Base-by-base conservation (phyloP, 768 basidiomycete genomes). In the Tricholoma sp. region DNA sequence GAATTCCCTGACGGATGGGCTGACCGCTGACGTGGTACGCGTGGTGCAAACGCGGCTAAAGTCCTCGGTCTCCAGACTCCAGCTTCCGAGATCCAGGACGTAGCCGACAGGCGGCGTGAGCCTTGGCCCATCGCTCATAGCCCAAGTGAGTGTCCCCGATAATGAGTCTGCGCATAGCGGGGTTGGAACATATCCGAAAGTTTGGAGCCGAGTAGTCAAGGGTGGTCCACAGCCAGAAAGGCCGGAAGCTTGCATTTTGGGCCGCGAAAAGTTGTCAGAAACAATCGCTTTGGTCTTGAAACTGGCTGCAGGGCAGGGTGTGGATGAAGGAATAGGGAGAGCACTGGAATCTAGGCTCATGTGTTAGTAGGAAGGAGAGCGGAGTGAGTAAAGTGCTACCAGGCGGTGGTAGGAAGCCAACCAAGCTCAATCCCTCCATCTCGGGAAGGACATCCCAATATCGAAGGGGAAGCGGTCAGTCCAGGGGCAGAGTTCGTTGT, bases 61-160 rank as follows among this genome's bases (percentile, higher is more conserved):
- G 15, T 76, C 76, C 42, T 77, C 77, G 53, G 75, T 72, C 61
- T 79, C 81, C 69, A 80, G 77, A 60, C 73, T 76, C 70, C 81
- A 83, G 66, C 75, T 76, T 31, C 78, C 80, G 50, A 86, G 75
- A 63, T 84, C 82, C 50, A 86, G 77, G 39, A 81, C 71, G 59
- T 84, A 86, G 73, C n/a, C 74, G 73, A 67, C 82, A 84, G 18
- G 68, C 65, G 56, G 80, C 74, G 37, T 76, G 76, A 15, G 74
- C 76, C 24, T 73, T 71, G 15, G 75, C 70, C 85, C 84, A 85
- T 34, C 72, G 72, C 49, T 72, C 72, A 66, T 85, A 83, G 15
- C 86, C 86, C 55, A 90, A 77, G 68, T 88, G 88, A 0, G 86
- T 88, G 65, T 88, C 86, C 55, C 78, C 79, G 62, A 90, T 81